A percentile compares a stretch with the other conserved stretches of the same genome.
phyloP scores from a whole-genome alignment of 2,329 filamentous ascomycete genomes.

The Penicillium sp. region DNA sequence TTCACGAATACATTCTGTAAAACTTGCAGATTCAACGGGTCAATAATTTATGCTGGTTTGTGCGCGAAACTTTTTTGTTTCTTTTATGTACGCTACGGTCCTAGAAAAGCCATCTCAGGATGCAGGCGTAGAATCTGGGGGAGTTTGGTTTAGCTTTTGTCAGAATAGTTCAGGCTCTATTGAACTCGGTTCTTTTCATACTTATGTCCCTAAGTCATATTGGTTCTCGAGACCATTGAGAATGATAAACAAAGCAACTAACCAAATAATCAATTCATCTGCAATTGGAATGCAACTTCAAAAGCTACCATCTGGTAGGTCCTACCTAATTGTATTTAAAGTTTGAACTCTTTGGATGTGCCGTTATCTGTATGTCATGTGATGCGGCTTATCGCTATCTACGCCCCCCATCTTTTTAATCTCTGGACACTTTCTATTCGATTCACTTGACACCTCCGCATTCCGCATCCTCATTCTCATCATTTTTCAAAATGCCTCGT shows the following conservation, averaged over 20 bases:
- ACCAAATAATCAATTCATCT: no score
- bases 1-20: conserved; percentile 56
- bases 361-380: background rate
- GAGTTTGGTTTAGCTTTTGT: conserved; percentile 23
- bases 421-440: background rate
- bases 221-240: no score
- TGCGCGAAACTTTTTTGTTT: conserved; percentile 9
- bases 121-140: conserved; percentile 24
- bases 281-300: no score
- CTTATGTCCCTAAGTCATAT: background rate
- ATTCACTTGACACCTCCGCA: conserved; percentile 12
- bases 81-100: conserved; percentile 26
- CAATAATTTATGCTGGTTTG: conserved; percentile 2
- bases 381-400: conserved; percentile 2
- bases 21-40: background rate
- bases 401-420: background rate
- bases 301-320: no score
- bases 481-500: conserved; percentile 68
- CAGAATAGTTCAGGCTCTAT: background rate
- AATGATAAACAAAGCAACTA: no score
- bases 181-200: background rate
- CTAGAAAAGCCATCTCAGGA: conserved; percentile 26
- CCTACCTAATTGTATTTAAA: no score
- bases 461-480: background rate
- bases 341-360: no score